A percentile compares a stretch with the other conserved stretches of the same genome.
phyloP scores from a whole-genome alignment of 192 early-diverging fungal genomes.

The Backusella sp. region DNA sequence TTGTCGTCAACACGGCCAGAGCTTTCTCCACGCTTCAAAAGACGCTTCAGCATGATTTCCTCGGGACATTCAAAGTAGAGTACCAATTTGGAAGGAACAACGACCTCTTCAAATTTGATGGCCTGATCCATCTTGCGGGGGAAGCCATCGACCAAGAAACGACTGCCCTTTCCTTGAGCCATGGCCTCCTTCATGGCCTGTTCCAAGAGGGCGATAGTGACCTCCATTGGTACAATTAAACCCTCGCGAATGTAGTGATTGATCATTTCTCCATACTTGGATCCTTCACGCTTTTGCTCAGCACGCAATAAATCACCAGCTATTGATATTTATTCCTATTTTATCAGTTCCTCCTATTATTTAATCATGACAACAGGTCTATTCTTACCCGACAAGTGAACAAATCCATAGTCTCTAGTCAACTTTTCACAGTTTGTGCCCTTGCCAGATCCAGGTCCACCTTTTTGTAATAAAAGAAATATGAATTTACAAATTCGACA shows the following conservation, averaged over 20 bases:
- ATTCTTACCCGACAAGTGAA: slow-evolving; percentile 82
- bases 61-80: slow-evolving; percentile 97
- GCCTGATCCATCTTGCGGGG: slow-evolving; percentile 94
- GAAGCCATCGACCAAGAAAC: slow-evolving; percentile 98
- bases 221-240: slow-evolving; percentile 92
- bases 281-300: slow-evolving; percentile 80
- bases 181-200: slow-evolving; percentile 79
- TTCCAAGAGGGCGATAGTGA: slow-evolving; percentile 90
- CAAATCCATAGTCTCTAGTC: slow-evolving; percentile 88
- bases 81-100: slow-evolving; percentile 69
- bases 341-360: neutral
- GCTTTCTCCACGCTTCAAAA: slow-evolving; percentile 93
- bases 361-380: neutral
- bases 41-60: slow-evolving; percentile 83
- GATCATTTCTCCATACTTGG: slow-evolving; percentile 90
- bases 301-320: slow-evolving; percentile 95
- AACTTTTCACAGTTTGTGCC: slow-evolving; percentile 93
- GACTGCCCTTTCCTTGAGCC: slow-evolving; percentile 42
- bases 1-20: slow-evolving; percentile 95
- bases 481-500: neutral
- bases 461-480: slow-evolving; percentile 16
- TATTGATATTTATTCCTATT: neutral
- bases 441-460: slow-evolving; percentile 87
- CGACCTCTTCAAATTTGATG: slow-evolving; percentile 86
- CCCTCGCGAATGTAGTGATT: slow-evolving; percentile 91